These are phyloP conservation scores for Starmerella gropengiesseri DNA, from an alignment of 805 yeast genomes.

Conservation along the genomic window DNA sequence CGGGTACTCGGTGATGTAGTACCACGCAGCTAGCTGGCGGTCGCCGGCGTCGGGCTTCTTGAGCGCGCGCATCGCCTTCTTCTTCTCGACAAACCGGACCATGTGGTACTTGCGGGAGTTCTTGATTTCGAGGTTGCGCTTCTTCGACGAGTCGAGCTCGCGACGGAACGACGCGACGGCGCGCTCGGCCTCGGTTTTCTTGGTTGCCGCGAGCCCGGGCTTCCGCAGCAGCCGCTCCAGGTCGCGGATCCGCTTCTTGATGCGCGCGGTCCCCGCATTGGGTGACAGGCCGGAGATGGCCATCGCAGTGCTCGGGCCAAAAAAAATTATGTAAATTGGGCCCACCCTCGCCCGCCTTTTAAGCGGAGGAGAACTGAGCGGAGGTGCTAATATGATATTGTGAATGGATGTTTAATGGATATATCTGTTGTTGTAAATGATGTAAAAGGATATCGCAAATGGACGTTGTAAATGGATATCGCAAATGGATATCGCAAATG, in stretches of 20 bases:
- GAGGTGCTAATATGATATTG: too few species aligned
- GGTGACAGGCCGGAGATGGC: conserved; percentile 24
- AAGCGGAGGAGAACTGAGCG: too few species aligned
- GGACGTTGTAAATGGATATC: too few species aligned
- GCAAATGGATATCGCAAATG: too few species aligned
- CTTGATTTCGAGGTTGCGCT: conserved; percentile 38
- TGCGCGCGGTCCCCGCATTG: conserved; percentile 32
- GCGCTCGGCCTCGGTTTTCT: conserved; percentile 43
- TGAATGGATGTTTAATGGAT: too few species aligned
- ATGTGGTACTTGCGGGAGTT: conserved; percentile 72
- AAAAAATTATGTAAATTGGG: conserved; percentile 3
- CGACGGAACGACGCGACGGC: conserved; percentile 52
- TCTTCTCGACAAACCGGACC: conserved; percentile 83
- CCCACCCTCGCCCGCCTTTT: too few species aligned
- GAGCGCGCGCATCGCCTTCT: conserved; percentile 67
- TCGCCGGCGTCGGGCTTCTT: conserved; percentile 36
- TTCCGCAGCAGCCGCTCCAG: conserved; percentile 56
- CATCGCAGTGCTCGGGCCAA: conserved; percentile 16
- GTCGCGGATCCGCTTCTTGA: conserved; percentile 81
- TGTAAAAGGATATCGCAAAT: too few species aligned
- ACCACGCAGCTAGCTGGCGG: conserved; percentile 41
- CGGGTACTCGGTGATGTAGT: conserved; percentile 70
- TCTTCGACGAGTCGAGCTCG: conserved; percentile 44
- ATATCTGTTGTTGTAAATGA: too few species aligned
- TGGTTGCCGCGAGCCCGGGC: conserved; percentile 49